A percentile compares a stretch with the other conserved stretches of the same genome.
Evolutionary conservation across 345 rosid species (phyloP).

Genomic region (Mercurialis annua): DNA sequence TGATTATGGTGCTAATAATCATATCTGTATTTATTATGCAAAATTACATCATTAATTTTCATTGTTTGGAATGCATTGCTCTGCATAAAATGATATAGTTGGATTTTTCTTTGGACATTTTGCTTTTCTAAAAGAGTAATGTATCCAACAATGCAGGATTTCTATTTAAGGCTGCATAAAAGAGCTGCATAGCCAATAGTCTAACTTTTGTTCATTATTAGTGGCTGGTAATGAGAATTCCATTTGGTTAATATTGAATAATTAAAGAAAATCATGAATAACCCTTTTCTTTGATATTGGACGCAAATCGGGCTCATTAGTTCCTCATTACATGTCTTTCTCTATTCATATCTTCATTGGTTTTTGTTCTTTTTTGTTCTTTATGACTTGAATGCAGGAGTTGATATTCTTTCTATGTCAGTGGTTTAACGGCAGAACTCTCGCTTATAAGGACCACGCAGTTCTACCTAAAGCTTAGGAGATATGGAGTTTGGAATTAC

Average conservation of each 20-base stretch:
- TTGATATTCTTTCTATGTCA: not conserved
- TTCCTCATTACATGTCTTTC: not conserved
- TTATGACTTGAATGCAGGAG: not conserved
- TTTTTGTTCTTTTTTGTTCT: no score
- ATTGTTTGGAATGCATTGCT: no score
- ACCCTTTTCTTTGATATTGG: not conserved
- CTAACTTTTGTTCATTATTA: no score
- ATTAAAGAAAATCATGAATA: no score
- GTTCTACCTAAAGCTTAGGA: slow-evolving; percentile 53
- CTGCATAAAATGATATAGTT: no score
- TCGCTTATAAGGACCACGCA: slow-evolving; percentile 50
- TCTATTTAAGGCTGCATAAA: not conserved
- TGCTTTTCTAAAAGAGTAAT: not conserved
- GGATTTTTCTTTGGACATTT: no score
- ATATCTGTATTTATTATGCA: not conserved
- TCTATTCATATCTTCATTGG: not conserved
- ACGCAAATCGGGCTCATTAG: slow-evolving; percentile 8
- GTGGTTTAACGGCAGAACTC: slow-evolving; percentile 31
- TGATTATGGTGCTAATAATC: no score
- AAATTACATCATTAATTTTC: not conserved
- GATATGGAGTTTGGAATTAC: slow-evolving; percentile 50
- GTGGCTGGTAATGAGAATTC: no score
- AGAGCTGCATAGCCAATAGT: not conserved
- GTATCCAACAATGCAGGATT: not conserved
- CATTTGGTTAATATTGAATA: no score